Percentiles rank a stretch among this genome's conserved stretches.
These are phyloP conservation scores for Cryphonectria carpinicola DNA, from an alignment of 2,329 filamentous ascomycete species.

Conservation along the genomic window DNA sequence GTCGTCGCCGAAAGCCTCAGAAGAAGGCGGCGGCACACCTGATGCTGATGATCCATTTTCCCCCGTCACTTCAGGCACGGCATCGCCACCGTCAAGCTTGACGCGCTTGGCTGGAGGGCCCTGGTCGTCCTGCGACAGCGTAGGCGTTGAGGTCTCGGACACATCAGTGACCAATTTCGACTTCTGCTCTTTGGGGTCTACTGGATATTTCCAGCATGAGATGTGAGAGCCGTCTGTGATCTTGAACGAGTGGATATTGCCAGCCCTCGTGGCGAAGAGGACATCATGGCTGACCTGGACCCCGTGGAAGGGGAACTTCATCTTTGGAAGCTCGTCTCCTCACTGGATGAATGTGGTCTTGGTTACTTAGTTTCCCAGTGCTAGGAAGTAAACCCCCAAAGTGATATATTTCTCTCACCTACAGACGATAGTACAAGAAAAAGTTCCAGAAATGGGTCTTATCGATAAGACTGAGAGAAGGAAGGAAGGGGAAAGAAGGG, in stretches of 20 bases:
- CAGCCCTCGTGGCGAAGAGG: constrained; percentile 75
- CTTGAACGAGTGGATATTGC: constrained; percentile 70
- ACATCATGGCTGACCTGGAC: constrained; percentile 58
- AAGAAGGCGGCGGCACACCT: constrained; percentile 8
- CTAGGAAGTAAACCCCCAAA: neutral
- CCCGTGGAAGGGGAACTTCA: constrained; percentile 67
- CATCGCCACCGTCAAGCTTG: constrained; percentile 31
- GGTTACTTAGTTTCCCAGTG: neutral
- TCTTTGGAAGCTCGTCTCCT: constrained; percentile 31
- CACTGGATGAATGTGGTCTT: neutral
- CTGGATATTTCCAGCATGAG: constrained; percentile 63
- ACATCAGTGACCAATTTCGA: constrained; percentile 16
- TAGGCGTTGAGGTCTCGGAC: constrained; percentile 20
- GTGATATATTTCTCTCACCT: neutral
- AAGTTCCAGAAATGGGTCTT: constrained; percentile 6
- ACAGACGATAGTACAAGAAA: neutral
- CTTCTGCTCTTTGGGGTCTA: constrained; percentile 36
- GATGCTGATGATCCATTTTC: constrained; percentile 24
- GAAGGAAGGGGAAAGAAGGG: no score
- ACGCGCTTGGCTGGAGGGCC: constrained; percentile 36
- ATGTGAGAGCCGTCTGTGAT: constrained; percentile 61
- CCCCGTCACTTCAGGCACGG: constrained; percentile 27
- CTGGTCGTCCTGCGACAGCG: constrained; percentile 17
- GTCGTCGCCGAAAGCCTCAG: constrained; percentile 32
- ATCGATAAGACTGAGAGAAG: constrained; percentile 7